Evolutionary conservation across 208 protist species (phyloP), one percentile per base, ranked within the genome.

Genomic region (Giardia duodenalis): DNA sequence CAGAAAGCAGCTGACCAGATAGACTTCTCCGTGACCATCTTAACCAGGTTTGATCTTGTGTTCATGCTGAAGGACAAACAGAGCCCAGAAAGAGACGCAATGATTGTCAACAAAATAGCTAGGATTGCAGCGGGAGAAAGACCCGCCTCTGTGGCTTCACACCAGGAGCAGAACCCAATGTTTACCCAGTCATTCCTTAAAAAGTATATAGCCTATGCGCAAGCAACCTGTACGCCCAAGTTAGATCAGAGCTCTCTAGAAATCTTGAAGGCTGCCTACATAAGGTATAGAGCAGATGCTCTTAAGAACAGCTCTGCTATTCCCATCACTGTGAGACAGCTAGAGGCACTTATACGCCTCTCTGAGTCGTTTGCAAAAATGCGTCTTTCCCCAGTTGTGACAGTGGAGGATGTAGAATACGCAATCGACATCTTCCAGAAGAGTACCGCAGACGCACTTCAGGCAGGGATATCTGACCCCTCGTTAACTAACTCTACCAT

Each of bases 11-110:
- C 44, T 2, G 92, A 96, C 30, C 95, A 97, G 47, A 95, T 97
- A 43, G 94, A 97, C n/a, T 96, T 99, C 93, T 97, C 99, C 94
- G 96, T 97, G 92, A 99, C 98, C 10, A 99, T 99, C 95, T 93
- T 99, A 94, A 97, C 97, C 93, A 92, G 98, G 94, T 98, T 96
- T 88, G 97, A 98, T 94, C 92, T 97, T 57, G 97, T 98, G 92
- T 98, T 98, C 93, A 93, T 98, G 47, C 94, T 98, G 1, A 92
- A 92, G 48, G 97, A 97, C 93, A 94, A 47, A 67, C 93, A 92
- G 88, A 92, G 95, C 47, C 92, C 91, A 48, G 93, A 94, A 44
- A 67, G 88, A 1, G 94, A 97, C 94, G 30, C n/a, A 44, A 0
- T 48, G 42, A 42, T 92, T 43, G 90, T 86, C 42, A 48, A 86